A percentile compares a stretch with the other conserved stretches of the same genome.
Conservation (phyloP, 179 eudicot genomes). For the Amaranthus tricolor region DNA sequence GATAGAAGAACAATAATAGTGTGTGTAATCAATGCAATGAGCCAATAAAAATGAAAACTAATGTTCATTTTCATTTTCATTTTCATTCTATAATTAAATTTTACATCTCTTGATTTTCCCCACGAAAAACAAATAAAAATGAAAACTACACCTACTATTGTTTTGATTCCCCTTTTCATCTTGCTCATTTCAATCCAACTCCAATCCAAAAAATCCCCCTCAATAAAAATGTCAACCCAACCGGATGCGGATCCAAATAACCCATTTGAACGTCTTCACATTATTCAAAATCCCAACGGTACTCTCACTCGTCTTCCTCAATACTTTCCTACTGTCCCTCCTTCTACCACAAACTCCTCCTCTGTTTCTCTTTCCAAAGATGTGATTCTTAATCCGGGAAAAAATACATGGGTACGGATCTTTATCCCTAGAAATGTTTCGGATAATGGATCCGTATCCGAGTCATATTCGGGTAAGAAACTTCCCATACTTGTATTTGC, state of each 20-base stretch:
- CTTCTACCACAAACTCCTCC: constrained; percentile 24
- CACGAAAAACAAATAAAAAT: neutral
- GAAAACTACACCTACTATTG: neutral
- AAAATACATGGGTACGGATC: constrained; percentile 35
- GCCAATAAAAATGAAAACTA: too few relatives aligned
- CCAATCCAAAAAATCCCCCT: neutral
- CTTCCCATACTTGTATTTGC: constrained; percentile 37
- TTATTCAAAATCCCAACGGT: constrained; percentile 29
- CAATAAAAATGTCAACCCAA: constrained; percentile 3
- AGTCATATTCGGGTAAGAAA: constrained; percentile 23
- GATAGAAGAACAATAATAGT: too few relatives aligned
- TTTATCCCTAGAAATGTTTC: constrained; percentile 29
- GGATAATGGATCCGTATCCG: neutral
- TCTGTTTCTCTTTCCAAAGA: constrained; percentile 34
- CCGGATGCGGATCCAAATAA: neutral
- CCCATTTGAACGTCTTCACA: constrained; percentile 16
- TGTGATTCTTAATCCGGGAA: constrained; percentile 29
- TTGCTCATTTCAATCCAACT: constrained; percentile 2
- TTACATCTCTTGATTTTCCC: too few relatives aligned
- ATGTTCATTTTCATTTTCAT: too few relatives aligned
- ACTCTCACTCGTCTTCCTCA: constrained; percentile 20
- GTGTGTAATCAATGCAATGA: too few relatives aligned
- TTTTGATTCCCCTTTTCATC: constrained; percentile 4
- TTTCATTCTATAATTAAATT: too few relatives aligned
- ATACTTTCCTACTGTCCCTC: constrained; percentile 14